Conservation (phyloP, 2,329 filamentous ascomycete species). For the Aureobasidium vineae region DNA sequence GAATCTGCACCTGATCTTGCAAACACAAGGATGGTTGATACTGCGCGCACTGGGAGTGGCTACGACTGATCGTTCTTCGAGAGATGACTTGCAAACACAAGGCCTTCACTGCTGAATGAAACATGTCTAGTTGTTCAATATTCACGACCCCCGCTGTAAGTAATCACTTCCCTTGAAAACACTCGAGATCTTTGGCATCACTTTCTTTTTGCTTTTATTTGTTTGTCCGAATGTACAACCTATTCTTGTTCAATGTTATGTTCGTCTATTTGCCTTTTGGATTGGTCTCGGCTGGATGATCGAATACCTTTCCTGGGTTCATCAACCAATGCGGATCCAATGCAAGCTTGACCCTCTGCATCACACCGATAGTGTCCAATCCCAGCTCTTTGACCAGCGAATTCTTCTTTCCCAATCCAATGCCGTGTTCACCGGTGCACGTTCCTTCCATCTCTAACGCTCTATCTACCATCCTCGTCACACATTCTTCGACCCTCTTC, state of each 20-base stretch:
- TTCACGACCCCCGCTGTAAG: neutral
- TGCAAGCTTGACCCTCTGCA: constrained; percentile 79
- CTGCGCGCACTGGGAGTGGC: neutral
- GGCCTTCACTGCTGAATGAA: neutral
- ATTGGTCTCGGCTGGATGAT: constrained; percentile 40
- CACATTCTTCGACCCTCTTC: constrained; percentile 73
- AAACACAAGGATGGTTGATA: neutral
- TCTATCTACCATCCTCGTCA: constrained; percentile 87
- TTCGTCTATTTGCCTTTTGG: neutral
- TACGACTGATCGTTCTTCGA: neutral
- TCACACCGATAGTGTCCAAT: constrained; percentile 73
- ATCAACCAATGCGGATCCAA: constrained; percentile 84
- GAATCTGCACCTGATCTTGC: neutral
- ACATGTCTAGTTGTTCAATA: neutral
- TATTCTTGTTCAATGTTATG: neutral
- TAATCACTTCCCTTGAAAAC: neutral
- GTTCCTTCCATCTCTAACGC: constrained; percentile 93
- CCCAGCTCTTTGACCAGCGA: constrained; percentile 77
- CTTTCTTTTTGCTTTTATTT: neutral
- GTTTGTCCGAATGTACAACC: neutral
- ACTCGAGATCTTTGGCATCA: constrained; percentile 1
- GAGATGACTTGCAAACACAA: neutral
- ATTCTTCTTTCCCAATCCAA: constrained; percentile 83
- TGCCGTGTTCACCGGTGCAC: constrained; percentile 83
- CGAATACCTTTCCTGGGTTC: constrained; percentile 92